phyloP scores from a whole-genome alignment of 116 monocot species.

The Cymodocea nodosa region DNA sequence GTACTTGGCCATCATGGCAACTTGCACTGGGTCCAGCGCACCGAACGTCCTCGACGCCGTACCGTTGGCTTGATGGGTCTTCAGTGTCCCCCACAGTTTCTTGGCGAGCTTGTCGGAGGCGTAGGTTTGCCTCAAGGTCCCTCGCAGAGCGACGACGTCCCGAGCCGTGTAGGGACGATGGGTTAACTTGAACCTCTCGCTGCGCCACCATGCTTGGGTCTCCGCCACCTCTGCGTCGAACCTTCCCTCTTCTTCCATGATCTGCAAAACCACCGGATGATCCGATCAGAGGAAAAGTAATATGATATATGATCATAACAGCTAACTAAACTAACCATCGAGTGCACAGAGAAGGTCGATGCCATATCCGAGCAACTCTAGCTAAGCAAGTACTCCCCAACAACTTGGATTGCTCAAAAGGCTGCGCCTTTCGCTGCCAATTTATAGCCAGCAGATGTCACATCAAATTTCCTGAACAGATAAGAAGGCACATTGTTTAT shows the following conservation, averaged over 20 bases:
- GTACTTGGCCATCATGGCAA: slow-evolving; percentile 84
- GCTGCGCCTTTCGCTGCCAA: not conserved
- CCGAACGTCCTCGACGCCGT: slow-evolving; percentile 89
- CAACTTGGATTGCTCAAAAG: not conserved
- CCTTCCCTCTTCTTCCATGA: slow-evolving; percentile 72
- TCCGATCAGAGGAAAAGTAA: not conserved
- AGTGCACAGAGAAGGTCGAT: slow-evolving; percentile 44
- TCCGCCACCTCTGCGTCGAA: slow-evolving; percentile 81
- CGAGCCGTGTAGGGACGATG: slow-evolving; percentile 66
- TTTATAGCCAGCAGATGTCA: slow-evolving; percentile 4
- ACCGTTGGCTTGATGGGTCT: slow-evolving; percentile 59
- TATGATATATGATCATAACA: not conserved
- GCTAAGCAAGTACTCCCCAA: not conserved
- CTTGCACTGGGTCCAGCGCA: slow-evolving; percentile 89
- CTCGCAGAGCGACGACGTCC: slow-evolving; percentile 73
- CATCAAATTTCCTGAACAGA: not conserved
- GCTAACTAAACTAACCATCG: slow-evolving; percentile 6
- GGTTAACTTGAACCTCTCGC: slow-evolving; percentile 64
- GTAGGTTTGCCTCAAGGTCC: slow-evolving; percentile 58
- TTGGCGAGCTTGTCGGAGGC: slow-evolving; percentile 57
- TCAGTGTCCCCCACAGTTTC: slow-evolving; percentile 81
- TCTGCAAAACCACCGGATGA: slow-evolving; percentile 16
- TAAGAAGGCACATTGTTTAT: not conserved
- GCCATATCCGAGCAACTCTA: slow-evolving; percentile 39
- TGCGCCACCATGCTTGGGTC: slow-evolving; percentile 69